Conservation (phyloP, 495 filamentous ascomycete genomes). For the Neurospora sp. region DNA sequence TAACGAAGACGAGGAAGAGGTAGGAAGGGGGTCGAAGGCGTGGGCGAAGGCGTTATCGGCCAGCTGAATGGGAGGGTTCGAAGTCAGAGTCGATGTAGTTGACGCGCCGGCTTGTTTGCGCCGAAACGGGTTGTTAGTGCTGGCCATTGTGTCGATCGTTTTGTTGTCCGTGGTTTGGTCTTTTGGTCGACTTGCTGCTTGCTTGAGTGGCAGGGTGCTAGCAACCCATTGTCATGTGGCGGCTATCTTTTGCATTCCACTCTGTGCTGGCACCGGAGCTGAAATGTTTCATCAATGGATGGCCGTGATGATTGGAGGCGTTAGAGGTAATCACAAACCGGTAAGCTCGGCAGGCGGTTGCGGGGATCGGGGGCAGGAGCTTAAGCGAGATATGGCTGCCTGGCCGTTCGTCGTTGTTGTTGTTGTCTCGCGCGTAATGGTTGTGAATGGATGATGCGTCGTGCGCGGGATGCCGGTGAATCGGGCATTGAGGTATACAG, state of each 20-base stretch:
- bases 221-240: conserved; percentile 17
- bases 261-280: not conserved
- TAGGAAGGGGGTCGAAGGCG: conserved; percentile 8
- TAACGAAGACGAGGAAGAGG: not conserved
- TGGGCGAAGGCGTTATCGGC: conserved; percentile 1
- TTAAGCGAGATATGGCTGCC: too few relatives aligned
- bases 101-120: conserved; percentile 29
- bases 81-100: not conserved
- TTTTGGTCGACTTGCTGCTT: not conserved
- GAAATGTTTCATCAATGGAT: not conserved
- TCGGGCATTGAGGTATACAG: too few relatives aligned
- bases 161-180: not conserved
- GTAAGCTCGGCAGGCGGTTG: not conserved
- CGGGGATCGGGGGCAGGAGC: too few relatives aligned
- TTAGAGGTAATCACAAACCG: not conserved
- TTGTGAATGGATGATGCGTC: too few relatives aligned
- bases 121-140: conserved; percentile 40
- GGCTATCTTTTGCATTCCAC: too few relatives aligned
- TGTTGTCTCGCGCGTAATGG: too few relatives aligned
- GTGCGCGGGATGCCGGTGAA: too few relatives aligned
- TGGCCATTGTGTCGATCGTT: conserved; percentile 15
- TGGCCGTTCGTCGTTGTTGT: too few relatives aligned
- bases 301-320: not conserved
- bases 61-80: conserved; percentile 6
- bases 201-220: conserved; percentile 3